Conservation (phyloP, 768 basidiomycete species). For the Suillus occidentalis region DNA sequence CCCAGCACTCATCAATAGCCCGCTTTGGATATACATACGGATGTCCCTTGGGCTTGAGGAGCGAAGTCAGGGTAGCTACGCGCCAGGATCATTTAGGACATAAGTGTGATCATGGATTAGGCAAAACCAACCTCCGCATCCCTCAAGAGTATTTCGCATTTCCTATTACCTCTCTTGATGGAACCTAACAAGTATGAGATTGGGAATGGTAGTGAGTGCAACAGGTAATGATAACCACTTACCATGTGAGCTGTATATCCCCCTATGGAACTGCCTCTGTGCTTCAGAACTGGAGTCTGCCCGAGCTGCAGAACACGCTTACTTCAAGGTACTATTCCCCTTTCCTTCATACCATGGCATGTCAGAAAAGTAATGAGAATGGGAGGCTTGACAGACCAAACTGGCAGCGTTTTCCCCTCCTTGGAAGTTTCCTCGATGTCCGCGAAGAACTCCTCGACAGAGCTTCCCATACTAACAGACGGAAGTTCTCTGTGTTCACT, state of each 20-base stretch:
- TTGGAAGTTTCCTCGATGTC: conserved; percentile 50
- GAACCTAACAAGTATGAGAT: conserved; percentile 45
- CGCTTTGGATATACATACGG: conserved; percentile 79
- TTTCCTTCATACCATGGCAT: conserved; percentile 9
- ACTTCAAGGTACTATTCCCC: conserved; percentile 90
- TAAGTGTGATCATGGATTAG: background rate
- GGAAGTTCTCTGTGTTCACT: conserved; percentile 86
- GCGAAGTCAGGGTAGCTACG: conserved; percentile 80
- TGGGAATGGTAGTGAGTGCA: background rate
- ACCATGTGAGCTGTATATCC: conserved; percentile 95
- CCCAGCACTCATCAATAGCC: conserved; percentile 84
- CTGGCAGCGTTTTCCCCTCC: conserved; percentile 74
- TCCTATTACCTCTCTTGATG: conserved; percentile 96
- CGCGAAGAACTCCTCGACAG: conserved; percentile 91
- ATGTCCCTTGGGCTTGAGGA: conserved; percentile 42
- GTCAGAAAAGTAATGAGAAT: conserved; percentile 2
- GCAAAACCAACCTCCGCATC: conserved; percentile 72
- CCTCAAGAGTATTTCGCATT: conserved; percentile 90
- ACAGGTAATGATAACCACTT: conserved; percentile 14
- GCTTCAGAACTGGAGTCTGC: conserved; percentile 7
- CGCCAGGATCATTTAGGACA: conserved; percentile 42
- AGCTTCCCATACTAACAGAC: conserved; percentile 82
- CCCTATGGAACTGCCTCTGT: conserved; percentile 72
- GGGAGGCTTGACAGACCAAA: conserved; percentile 56
- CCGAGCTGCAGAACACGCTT: conserved; percentile 6